Evolutionary conservation across 2,329 filamentous ascomycete species (phyloP).

Genomic region (Ophiostoma ips): DNA sequence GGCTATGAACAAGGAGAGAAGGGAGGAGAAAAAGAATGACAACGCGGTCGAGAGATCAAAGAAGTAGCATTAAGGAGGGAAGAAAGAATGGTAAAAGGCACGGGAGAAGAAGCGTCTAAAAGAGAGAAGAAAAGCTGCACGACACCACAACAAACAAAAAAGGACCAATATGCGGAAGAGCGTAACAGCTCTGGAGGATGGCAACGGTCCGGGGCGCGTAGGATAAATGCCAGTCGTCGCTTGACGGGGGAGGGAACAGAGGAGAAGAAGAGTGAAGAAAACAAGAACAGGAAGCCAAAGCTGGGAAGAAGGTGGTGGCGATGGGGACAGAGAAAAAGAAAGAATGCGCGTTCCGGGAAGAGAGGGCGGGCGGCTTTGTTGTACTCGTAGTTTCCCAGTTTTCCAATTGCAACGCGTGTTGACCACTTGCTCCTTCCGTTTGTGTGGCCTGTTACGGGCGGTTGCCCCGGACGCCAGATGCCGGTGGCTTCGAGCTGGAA

Average conservation of each 20-base stretch:
- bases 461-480: constrained; percentile 8
- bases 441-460: not conserved
- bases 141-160: constrained; percentile 1
- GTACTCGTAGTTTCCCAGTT: too few relatives aligned
- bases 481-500: not conserved
- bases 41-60: not conserved
- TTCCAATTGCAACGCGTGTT: constrained; percentile 4
- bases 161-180: not conserved
- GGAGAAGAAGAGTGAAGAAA: not conserved
- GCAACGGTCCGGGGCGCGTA: not conserved
- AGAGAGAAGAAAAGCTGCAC: not conserved
- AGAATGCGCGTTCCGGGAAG: constrained; percentile 3
- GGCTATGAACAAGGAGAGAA: not conserved
- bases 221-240: not conserved
- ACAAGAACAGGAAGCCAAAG: not conserved
- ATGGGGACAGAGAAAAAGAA: not conserved
- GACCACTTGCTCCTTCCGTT: constrained; percentile 7
- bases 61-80: not conserved
- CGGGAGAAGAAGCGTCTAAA: not conserved
- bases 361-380: not conserved
- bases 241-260: not conserved
- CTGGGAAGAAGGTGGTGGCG: not conserved
- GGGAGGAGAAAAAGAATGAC: not conserved
- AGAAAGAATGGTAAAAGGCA: not conserved
- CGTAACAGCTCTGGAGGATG: not conserved